Base-by-base conservation (phyloP, 257 asterid genomes). In the Ballota nigra region DNA sequence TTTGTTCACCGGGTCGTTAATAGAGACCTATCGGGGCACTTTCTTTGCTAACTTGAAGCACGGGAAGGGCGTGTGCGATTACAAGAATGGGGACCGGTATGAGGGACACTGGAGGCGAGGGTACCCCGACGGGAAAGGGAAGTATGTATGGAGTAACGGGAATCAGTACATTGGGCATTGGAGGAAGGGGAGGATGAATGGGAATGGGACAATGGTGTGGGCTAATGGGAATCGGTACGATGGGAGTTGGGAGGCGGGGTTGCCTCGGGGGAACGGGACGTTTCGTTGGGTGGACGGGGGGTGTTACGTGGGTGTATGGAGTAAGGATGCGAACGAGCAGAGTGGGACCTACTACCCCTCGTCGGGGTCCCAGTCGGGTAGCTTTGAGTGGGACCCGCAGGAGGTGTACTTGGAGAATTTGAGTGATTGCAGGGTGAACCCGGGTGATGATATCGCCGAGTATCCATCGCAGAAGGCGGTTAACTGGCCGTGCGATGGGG, bases 331-430 rank as follows among this genome's bases (percentile, higher is more conserved):
- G 11, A 75, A 60, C 34, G 96, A 89, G 69, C 91, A 78, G 68
- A 86, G 79, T 62, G 99, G 99, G 74, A 85, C 97, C 63, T 94
- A 83, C 52, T 94, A 91, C 70, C 92, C 97, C n/a, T n/a, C n/a
- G 1, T 80, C 88, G 0, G 70, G 68, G 59, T 77, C 92, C 1
- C 65, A 78, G 49, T 41, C 69, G 3, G 81, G 79, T 5, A 70
- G 75, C 34, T 78, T 82, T 12, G 91, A 84, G 16, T 91, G 96
- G 96, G 89, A 94, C 71, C 97, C 98, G 29, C 96, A 84, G 24
- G 90, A 86, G 20, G 77, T 94, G 43, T 85, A 82, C 71, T 41
- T 70, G 49, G 83, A 74, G 76, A 76, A 75, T 34, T 61, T 91
- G 73, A 70, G 34, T 8, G 96, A 82, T 26, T 87, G 96, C 63